Percentiles rank a stretch among this genome's conserved stretches.
phyloP scores from a whole-genome alignment of 2,329 filamentous ascomycete species.

The Tricladium varicosporioides region DNA sequence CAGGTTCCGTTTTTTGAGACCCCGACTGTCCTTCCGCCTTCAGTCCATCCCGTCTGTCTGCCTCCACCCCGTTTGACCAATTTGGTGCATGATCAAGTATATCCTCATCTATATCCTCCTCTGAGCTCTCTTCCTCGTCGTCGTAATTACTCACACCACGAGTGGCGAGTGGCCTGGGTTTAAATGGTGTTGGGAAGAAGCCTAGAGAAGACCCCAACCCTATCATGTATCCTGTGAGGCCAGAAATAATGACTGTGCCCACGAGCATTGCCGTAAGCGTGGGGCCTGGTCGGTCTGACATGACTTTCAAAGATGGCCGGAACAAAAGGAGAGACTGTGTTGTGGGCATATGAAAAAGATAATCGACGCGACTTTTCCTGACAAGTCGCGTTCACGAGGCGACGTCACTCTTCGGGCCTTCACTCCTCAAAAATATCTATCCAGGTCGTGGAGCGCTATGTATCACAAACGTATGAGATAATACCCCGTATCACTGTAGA shows the following conservation, averaged over 20 bases:
- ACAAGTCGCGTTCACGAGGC: too few species aligned
- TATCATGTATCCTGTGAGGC: constrained; percentile 76
- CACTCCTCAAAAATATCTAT: too few species aligned
- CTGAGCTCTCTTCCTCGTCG: constrained; percentile 66
- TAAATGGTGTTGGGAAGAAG: constrained; percentile 59
- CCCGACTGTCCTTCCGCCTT: constrained; percentile 30
- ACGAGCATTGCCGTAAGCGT: constrained; percentile 55
- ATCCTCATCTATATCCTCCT: constrained; percentile 61
- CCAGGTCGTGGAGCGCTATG: too few species aligned
- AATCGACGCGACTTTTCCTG: too few species aligned
- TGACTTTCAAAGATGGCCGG: constrained; percentile 1
- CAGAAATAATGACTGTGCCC: constrained; percentile 70
- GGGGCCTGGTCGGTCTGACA: constrained; percentile 31
- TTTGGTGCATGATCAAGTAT: constrained; percentile 65
- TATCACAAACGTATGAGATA: too few species aligned
- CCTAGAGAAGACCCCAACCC: constrained; percentile 72
- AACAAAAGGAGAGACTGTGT: background rate
- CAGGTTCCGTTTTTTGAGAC: constrained; percentile 40
- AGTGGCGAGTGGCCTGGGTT: constrained; percentile 36
- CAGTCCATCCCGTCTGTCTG: constrained; percentile 57
- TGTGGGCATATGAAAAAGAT: too few species aligned
- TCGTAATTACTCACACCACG: constrained; percentile 50
- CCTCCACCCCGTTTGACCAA: constrained; percentile 61
- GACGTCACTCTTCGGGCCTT: too few species aligned
- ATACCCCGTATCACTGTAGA: too few species aligned